Conservation (phyloP, 192 early-diverging fungal genomes). For the Piromyces sp. region DNA sequence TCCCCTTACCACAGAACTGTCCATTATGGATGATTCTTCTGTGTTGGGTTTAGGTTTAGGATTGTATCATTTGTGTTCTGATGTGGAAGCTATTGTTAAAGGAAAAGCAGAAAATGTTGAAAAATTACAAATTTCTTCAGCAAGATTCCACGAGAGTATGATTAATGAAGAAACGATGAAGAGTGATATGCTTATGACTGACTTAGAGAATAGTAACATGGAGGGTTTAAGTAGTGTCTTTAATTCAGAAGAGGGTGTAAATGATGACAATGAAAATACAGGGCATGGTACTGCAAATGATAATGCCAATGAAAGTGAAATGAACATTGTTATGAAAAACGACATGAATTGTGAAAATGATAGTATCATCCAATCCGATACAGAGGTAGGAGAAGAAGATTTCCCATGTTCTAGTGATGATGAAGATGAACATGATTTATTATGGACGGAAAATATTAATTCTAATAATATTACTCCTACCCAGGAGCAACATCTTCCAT, state of each 20-base stretch:
- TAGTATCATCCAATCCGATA: not conserved
- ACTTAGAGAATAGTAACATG: not conserved
- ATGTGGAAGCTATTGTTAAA: not conserved
- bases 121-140: not conserved
- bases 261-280: conserved; percentile 4
- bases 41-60: not conserved
- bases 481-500: conserved; percentile 9
- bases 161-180: not conserved
- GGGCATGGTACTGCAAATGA: not conserved
- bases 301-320: not conserved
- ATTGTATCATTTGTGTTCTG: not conserved
- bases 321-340: not conserved
- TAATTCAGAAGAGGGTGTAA: not conserved
- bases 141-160: not conserved
- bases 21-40: not conserved
- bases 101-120: not conserved
- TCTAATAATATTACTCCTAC: conserved; percentile 5
- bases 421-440: conserved; percentile 9
- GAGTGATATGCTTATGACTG: not conserved
- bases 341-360: not conserved
- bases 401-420: not conserved
- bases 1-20: not conserved
- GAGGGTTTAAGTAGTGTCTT: not conserved
- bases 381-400: not conserved
- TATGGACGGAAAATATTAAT: conserved; percentile 8